Evolutionary conservation across 2,329 filamentous ascomycete genomes (phyloP).

Genomic region (Cadophora sp.): DNA sequence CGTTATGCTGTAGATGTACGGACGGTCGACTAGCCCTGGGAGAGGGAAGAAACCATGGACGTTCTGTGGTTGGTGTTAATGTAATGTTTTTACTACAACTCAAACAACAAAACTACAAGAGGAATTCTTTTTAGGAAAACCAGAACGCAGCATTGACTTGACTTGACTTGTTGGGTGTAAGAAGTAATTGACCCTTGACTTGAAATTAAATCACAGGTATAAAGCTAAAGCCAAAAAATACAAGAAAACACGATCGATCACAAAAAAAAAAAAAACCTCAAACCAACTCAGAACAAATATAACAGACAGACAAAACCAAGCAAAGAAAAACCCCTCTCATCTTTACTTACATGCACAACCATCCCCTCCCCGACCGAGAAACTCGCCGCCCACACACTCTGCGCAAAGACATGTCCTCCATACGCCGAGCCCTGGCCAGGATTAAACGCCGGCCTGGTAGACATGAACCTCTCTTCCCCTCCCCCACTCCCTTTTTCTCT

Average conservation of each 20-base stretch:
- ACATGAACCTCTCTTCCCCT: constrained; percentile 22
- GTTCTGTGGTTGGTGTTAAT: constrained; percentile 14
- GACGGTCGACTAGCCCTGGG: constrained; percentile 54
- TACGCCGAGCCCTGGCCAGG: constrained; percentile 44
- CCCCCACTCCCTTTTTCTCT: not conserved
- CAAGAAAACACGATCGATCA: not conserved
- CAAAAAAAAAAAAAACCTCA: not conserved
- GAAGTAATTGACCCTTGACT: no score
- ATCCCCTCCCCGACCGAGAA: constrained; percentile 45
- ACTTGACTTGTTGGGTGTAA: not conserved
- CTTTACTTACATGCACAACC: constrained; percentile 51
- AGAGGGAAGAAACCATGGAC: constrained; percentile 63
- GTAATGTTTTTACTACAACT: not conserved
- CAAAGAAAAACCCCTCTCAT: not conserved
- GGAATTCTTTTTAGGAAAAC: not conserved
- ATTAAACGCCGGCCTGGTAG: constrained; percentile 26
- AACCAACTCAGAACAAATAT: not conserved
- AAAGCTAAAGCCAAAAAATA: no score
- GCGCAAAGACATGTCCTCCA: constrained; percentile 55
- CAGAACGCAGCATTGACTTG: not conserved
- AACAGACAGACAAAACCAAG: not conserved
- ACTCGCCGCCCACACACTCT: constrained; percentile 50
- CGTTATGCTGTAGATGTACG: constrained; percentile 59
- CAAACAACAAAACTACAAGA: not conserved
- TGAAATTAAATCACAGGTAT: not conserved